These are phyloP conservation scores for Drechslerella stenobrocha DNA, from an alignment of 2,329 filamentous ascomycete species.

Conservation along the genomic window DNA sequence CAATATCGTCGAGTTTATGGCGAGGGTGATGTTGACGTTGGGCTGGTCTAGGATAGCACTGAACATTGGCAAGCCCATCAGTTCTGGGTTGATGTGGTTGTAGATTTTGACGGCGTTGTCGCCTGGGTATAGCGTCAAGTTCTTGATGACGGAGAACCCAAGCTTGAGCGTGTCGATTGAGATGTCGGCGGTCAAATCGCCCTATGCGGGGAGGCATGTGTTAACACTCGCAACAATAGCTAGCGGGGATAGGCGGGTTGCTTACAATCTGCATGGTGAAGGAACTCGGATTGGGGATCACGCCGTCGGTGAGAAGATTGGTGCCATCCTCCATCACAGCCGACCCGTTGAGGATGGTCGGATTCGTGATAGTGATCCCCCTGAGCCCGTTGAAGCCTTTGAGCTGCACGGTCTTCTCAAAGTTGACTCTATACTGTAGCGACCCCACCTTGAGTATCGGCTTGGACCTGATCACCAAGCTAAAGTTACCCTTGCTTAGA, in stretches of 20 bases:
- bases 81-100: conserved; percentile 59
- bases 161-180: conserved; percentile 61
- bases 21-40: conserved; percentile 46
- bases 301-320: conserved; percentile 65
- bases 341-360: conserved; percentile 58
- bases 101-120: conserved; percentile 63
- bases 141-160: conserved; percentile 63
- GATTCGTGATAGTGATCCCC: conserved; percentile 61
- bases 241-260: conserved; percentile 28
- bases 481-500: conserved; percentile 60
- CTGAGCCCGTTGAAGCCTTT: conserved; percentile 62
- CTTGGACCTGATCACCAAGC: conserved; percentile 61
- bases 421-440: conserved; percentile 60
- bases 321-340: conserved; percentile 57
- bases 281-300: conserved; percentile 67
- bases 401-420: conserved; percentile 63
- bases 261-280: conserved; percentile 67
- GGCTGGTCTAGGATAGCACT: conserved; percentile 20
- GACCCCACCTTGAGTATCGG: conserved; percentile 61
- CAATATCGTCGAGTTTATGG: conserved; percentile 50
- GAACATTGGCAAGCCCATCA: conserved; percentile 58
- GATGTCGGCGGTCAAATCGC: conserved; percentile 67
- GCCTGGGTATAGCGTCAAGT: conserved; percentile 65
- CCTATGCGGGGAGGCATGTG: conserved; percentile 56
- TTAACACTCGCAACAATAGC: background rate